Evolutionary conservation across 768 basidiomycete species (phyloP), one percentile per base, ranked within the genome.

Genomic region (Dictyophora rubrovolvata): DNA sequence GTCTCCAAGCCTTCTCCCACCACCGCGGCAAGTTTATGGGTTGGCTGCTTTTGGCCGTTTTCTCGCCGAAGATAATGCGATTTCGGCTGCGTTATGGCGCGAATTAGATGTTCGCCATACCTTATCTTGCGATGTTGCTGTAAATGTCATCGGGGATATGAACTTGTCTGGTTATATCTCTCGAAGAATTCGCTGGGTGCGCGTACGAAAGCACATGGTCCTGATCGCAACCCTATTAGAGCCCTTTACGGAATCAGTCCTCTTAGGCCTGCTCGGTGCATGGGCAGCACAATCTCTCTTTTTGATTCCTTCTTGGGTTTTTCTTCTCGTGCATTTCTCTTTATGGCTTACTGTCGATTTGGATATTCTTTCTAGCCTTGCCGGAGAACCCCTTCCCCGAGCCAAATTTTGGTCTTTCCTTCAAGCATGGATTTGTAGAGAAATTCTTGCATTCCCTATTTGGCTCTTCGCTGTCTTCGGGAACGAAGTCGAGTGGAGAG

Each of bases 21-120:
- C 28, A 28, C 28, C 28, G 28, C 28, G 28, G 22, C 67, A 66
- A 68, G 71, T 63, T 54, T 60, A 64, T 48, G 93, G 93, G 1
- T 76, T 99, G 21, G 77, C 82, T 8, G 86, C 83, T 0, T 97
- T 97, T 62, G 87, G 86, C 0, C 83, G 86, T 12, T 98, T 87
- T 72, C 79, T 98, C 47, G 95, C 96, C 0, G 96, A 99, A 71
- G 96, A 99, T 74, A 97, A 97, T 73, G 95, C 91, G 90, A 95
- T 99, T 59, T 96, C 85, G 17, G 77, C 82, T 51, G 83, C 90
- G 1, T 74, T 99, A 14, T 97, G 93, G 96, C 90, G 96, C 69
- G 91, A 98, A 69, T 77, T 97, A 2, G 86, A 82, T 36, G 75
- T 92, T 36, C 80, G 89, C 49, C 96, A 99, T 68, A 86, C 91